Evolutionary conservation across 192 early-diverging fungal genomes (phyloP), one percentile per base, ranked within the genome.

Genomic region (Coemansia sp.): DNA sequence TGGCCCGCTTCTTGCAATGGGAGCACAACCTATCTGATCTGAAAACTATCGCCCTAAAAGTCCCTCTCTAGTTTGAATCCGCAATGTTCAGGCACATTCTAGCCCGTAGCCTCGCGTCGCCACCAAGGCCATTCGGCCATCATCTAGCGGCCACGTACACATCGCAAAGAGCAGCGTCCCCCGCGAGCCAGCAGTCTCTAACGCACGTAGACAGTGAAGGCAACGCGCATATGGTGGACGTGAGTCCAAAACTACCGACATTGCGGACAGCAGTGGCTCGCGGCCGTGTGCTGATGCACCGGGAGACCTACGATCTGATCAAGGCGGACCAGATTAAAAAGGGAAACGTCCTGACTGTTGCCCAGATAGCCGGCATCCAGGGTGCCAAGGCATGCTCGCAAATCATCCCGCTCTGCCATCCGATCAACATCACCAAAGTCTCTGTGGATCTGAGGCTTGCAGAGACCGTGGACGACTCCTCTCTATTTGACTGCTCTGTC

Each of bases 341-440:
- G 70, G 95, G 95, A 13, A 93, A 95, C 68, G 95, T 95, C 2
- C 70, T 96, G 30, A 84, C 87, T 0, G 91, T 94, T 2, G 92
- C 94, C 17, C 88, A 89, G 59, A 86, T 95, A 11, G 93, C 95
- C 1, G 95, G 94, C 0, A 94, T 98, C 55, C 86, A 92, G 64
- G 95, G 88, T 6, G 94, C 93, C 38, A 98, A 98, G 72, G 82
- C 81, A 55, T 95, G 94, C 6, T 82, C 87, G 6, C 75, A 85
- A 36, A 55, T 94, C 53, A 91, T 98, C 50, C 95, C 95, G 1
- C 80, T 98, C 13, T 95, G 94, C 64, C 95, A 98, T 68, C 91
- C 91, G 7, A 65, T 98, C 6, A 47, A 75, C 6, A 61, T 96
- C 14, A 83, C 86, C 30, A 82, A 88, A 31, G 83, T 95, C 9